Base-by-base conservation (phyloP, 2,329 filamentous ascomycete genomes). In the Colletotrichum shisoi region DNA sequence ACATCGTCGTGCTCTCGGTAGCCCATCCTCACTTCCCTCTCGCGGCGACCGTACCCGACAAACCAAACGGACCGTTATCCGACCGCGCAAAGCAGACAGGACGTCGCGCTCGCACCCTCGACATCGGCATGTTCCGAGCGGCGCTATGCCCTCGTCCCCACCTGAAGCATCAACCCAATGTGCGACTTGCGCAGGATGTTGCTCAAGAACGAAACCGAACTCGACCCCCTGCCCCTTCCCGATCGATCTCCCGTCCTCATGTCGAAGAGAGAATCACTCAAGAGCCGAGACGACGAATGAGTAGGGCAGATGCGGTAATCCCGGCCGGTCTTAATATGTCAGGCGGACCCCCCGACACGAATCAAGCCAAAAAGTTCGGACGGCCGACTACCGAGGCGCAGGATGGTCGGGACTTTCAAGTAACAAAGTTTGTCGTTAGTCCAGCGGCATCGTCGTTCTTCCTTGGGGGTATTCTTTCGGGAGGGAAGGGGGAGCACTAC, bases 351-450 rank as follows among this genome's bases (percentile, higher is more conserved):
- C 42, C 12, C 17, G n/a, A 37, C 27, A 15, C 40, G 21, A n/a
- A 59, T 49, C 45, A 13, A 45, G 19, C 1, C 8, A 5, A 24
- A 40, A 48, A 34, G 31, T 45, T 31, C 34, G 45, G 42, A 53
- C 53, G 64, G n/a, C 48, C 42, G 53, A 39, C 60, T n/a, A 39
- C 45, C 40, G 21, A 48, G 17, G 31, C 19, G 34, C 44, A 48
- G 60, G 40, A 58, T 52, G 31, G 46, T 17, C 60, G 34, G 42
- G 48, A 51, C 48, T 48, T 59, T 64, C 61, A 59, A 59, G 54
- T 46, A 58, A 54, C 54, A 44, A 34, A 64, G n/a, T 48, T 12
- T n/a, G 44, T 62, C 31, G 42, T 12, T 24, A 19, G 24, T 42
- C 31, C 31, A 34, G 31, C 31, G 31, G 31, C 40, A 37, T 49